Conservation (phyloP, 2,329 filamentous ascomycete genomes). For the Colletotrichum liriopes region DNA sequence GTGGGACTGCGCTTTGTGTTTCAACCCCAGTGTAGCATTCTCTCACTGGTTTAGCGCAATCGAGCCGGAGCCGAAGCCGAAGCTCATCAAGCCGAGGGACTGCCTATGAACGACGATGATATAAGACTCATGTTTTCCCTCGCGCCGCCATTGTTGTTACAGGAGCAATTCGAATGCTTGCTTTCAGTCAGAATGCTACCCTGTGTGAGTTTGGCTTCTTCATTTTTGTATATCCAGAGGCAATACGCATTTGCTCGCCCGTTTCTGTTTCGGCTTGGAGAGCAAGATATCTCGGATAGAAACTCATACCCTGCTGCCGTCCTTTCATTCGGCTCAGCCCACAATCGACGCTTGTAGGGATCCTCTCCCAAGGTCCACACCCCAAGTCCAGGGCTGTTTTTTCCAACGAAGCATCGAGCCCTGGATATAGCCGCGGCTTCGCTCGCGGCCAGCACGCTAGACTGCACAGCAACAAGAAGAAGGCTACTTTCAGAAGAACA, state of each 20-base stretch:
- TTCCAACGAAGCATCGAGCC: not conserved
- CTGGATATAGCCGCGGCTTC: not conserved
- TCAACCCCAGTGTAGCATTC: not conserved
- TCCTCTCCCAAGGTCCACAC: not conserved
- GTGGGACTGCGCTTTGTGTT: not conserved
- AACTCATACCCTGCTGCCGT: not conserved
- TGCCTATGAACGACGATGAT: not conserved
- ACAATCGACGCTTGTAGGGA: conserved; percentile 3
- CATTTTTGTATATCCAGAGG: not conserved
- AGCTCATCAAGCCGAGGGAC: conserved; percentile 3
- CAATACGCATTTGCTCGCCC: not conserved
- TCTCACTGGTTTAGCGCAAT: not conserved
- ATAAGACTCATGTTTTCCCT: not conserved
- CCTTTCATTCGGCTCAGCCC: not conserved
- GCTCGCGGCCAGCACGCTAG: not conserved
- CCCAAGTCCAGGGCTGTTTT: not conserved
- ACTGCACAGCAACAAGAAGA: not conserved
- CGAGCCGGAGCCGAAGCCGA: conserved; percentile 13
- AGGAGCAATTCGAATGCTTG: not conserved
- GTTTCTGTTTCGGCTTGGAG: not conserved
- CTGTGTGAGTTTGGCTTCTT: not conserved
- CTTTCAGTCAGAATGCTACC: not conserved
- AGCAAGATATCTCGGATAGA: not conserved
- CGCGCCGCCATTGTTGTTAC: not conserved
- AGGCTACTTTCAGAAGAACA: not conserved